A percentile compares a stretch with the other conserved stretches of the same genome.
Evolutionary conservation across 2,329 filamentous ascomycete genomes (phyloP).

Genomic region (Malbranchea zuffiana): DNA sequence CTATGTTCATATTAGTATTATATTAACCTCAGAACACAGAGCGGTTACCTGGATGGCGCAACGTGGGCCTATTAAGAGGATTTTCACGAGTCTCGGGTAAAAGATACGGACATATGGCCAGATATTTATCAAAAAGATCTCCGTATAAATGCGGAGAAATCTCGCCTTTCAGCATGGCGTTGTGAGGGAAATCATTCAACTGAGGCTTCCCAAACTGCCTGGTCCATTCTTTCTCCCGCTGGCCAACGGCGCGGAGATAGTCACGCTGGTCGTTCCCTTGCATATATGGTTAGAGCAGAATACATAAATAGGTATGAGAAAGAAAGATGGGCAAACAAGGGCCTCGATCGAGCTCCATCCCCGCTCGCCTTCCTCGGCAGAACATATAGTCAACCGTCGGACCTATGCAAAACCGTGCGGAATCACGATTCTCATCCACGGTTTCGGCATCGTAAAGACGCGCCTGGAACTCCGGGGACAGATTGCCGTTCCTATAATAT

Average conservation of each 20-base stretch:
- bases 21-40: constrained; percentile 5
- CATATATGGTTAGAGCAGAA: background rate
- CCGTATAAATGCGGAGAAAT: constrained; percentile 10
- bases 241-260: constrained; percentile 10
- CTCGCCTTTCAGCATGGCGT: constrained; percentile 4
- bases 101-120: constrained; percentile 12
- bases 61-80: constrained; percentile 9
- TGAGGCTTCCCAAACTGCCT: constrained; percentile 12
- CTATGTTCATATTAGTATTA: constrained; percentile 8
- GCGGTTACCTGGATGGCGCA: constrained; percentile 15
- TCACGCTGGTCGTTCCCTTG: constrained; percentile 9
- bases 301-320: constrained; percentile 5
- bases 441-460: constrained; percentile 13
- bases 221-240: constrained; percentile 12
- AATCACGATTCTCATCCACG: constrained; percentile 12
- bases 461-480: constrained; percentile 14
- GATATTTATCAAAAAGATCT: constrained; percentile 12
- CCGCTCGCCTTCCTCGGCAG: constrained; percentile 10
- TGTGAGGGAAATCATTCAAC: constrained; percentile 9
- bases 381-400: constrained; percentile 12
- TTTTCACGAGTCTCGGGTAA: constrained; percentile 2
- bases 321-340: constrained; percentile 6
- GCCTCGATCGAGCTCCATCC: constrained; percentile 6
- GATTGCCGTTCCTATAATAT: constrained; percentile 11
- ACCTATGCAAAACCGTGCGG: constrained; percentile 12